Conservation (phyloP, 2,329 filamentous ascomycete genomes). For the Colletotrichum sp. region DNA sequence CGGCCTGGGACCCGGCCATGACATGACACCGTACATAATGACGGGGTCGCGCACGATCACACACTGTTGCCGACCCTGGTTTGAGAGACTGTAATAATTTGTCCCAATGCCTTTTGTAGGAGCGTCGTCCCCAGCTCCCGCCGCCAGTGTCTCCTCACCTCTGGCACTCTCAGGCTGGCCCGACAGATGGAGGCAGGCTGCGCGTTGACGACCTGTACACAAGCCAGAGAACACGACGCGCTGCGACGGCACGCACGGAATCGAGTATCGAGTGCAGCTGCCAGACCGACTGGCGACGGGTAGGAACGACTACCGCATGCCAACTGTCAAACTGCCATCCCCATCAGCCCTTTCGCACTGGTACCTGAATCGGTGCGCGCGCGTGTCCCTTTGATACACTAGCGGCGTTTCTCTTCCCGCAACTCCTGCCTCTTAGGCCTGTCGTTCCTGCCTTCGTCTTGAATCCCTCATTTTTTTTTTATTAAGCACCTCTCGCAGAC, state of each 20-base stretch:
- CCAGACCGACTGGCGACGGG: background rate
- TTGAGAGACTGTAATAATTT: background rate
- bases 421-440: background rate
- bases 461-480: background rate
- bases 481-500: background rate
- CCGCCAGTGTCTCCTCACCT: background rate
- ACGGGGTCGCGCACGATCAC: conserved; percentile 5
- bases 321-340: background rate
- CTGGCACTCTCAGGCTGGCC: background rate
- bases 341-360: background rate
- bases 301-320: background rate
- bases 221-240: background rate
- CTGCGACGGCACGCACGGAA: background rate
- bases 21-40: conserved; percentile 10
- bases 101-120: background rate
- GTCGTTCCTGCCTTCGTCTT: background rate
- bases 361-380: background rate
- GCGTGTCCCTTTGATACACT: conserved; percentile 8
- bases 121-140: background rate
- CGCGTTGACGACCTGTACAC: background rate
- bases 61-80: background rate
- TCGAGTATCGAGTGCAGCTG: background rate
- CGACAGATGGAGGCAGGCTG: background rate
- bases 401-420: background rate
- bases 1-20: background rate